Conservation (phyloP, 495 filamentous ascomycete genomes). For the Stereocaulon alpinum region DNA sequence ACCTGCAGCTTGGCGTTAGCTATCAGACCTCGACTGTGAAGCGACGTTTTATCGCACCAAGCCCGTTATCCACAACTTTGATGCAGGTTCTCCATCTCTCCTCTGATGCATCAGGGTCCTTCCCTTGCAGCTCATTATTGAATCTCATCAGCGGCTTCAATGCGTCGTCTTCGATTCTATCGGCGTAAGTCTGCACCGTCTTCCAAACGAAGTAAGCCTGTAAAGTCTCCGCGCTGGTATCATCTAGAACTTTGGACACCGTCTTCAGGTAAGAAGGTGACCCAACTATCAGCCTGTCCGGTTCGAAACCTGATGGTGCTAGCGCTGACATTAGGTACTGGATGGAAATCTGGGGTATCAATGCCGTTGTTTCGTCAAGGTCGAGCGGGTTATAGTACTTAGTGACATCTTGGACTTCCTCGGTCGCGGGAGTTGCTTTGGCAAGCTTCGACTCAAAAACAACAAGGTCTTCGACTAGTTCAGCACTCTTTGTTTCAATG, state of each 20-base stretch:
- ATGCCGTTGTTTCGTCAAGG: conserved; percentile 39
- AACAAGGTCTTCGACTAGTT: conserved; percentile 39
- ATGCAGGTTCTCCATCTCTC: conserved; percentile 66
- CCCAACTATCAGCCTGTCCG: conserved; percentile 45
- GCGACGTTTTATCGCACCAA: conserved; percentile 23
- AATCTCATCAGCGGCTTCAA: conserved; percentile 49
- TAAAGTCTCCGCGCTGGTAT: conserved; percentile 38
- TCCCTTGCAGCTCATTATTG: conserved; percentile 45
- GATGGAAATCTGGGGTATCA: conserved; percentile 47
- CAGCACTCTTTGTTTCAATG: conserved; percentile 21
- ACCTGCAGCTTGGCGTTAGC: conserved; percentile 18
- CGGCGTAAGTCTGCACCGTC: conserved; percentile 41
- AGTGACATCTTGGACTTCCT: conserved; percentile 48
- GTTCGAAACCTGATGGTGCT: conserved; percentile 40
- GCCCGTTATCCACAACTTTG: conserved; percentile 41
- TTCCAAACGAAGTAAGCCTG: conserved; percentile 53
- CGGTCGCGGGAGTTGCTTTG: conserved; percentile 44
- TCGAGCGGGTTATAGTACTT: conserved; percentile 49
- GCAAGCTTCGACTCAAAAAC: conserved; percentile 53
- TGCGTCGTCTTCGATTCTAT: conserved; percentile 46
- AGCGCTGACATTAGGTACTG: conserved; percentile 42
- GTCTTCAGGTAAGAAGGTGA: conserved; percentile 47
- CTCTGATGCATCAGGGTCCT: conserved; percentile 50
- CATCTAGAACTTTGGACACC: conserved; percentile 37
- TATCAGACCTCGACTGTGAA: neutral